Base-by-base conservation (phyloP, 169 alveolate genomes). In the Plasmodium sp. region DNA sequence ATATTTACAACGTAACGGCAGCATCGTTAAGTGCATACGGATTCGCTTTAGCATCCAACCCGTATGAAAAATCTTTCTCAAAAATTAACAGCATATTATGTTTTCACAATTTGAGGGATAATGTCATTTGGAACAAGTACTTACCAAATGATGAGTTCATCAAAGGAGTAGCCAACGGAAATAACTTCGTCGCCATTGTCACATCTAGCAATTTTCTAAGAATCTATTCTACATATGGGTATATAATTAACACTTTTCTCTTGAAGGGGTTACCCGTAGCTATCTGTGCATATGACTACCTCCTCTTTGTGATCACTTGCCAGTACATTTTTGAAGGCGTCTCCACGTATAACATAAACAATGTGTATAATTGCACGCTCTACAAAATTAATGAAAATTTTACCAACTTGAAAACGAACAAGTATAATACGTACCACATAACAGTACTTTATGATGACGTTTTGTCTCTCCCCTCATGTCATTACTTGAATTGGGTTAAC, bases 91-190 rank as follows among this genome's bases (percentile, higher is more conserved):
- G 95, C 43, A 83, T 92, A 72, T 51, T 92, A 73, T 81, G 92
- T 81, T 92, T 82, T 82, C 95, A 92, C 83, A 92, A 92, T 82
- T 73, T 92, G 62, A 92, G 79, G 41, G 92, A 92, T 83, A 92
- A 81, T 92, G 62, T 82, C 45, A 82, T 92, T 45, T 92, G 95
- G 95, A 73, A 92, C 58, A 92, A 92, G 5, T 92, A 82, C 56
- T 36, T 92, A 10, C 95, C 95, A 81, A 71, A 43, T 45, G 95
- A 82, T 41, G 95, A 92, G 34, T 83, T 36, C 39, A 92, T 92
- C 45, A 92, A 92, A 92, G 95, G 92, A 10, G 95, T 92, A 72
- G 95, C 95, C 41, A 92, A 92, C 84, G 95, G 95, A 56, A 92
- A 92, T 92, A 92, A 92, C 56, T 92, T 92, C 77, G 95, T 92